Evolutionary conservation across 2,329 filamentous ascomycete genomes (phyloP), one percentile per base, ranked within the genome.

Genomic region (Aspergillus caelatus): DNA sequence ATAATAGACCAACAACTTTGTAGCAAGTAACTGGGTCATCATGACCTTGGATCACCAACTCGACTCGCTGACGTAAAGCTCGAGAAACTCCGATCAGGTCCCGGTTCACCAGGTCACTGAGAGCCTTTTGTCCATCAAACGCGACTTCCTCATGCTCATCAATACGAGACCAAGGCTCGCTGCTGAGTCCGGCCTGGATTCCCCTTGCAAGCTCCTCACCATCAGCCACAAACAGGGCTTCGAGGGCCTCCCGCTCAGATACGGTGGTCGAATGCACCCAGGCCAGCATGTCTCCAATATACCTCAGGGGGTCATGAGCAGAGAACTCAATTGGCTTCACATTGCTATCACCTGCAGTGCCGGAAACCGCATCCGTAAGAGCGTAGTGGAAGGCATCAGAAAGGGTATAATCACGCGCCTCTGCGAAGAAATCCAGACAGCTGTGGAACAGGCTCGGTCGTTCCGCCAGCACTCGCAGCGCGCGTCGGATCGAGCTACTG

Each of bases 241-340:
- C 94, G 7, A 99, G 83, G 0, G 94, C 93, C 78, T 99, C 95
- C 58, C 92, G 87, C 77, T 99, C 95, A 36, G 94, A 96, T 1
- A 99, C 95, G 0, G 94, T 90, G 3, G 94, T 91, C 0, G 95
- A 97, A 76, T 99, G 95, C 7, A 91, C 89, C 95, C 95, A 99
- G 6, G 95, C 95, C 16, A 99, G 85, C 94, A 99, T 99, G 74
- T 99, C 95, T 59, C 95, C 93, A 3, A 96, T 89, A 76, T 98
- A 98, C 23, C 95, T 88, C 30, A 98, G 80, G 1, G 93, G 90
- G 73, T 99, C 95, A 75, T 98, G 94, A 0, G 95, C 94, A 12
- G 90, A 91, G 70, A 98, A 87, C 74, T 99, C 94, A 67, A 99
- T 99, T 0, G 95, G 94, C 74, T 98, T 97, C 41, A 90, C 83